phyloP scores from a whole-genome alignment of 257 asterid species.

The Solanum neorickii region DNA sequence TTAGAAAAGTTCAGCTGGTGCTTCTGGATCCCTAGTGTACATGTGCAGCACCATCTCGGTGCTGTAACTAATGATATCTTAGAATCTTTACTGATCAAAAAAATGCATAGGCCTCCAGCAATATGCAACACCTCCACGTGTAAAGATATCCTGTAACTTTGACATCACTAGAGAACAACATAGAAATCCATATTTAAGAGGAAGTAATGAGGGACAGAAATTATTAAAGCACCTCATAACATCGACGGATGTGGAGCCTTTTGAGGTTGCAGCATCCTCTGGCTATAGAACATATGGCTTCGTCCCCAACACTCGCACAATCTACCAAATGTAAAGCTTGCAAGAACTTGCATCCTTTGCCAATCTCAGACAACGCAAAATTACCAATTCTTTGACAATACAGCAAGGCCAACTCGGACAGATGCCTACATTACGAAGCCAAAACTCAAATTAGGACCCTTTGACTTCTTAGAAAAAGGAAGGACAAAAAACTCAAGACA shows the following conservation, averaged over 20 bases:
- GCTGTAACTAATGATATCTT: background rate
- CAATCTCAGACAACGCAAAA: conserved; percentile 62
- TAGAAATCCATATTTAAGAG: background rate
- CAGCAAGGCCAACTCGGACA: conserved; percentile 71
- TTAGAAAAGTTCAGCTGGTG: background rate
- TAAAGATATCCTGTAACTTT: background rate
- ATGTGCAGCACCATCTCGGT: background rate
- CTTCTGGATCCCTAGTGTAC: background rate
- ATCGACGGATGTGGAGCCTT: conserved; percentile 85
- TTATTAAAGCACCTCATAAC: conserved; percentile 58
- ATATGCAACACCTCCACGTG: background rate
- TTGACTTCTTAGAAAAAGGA: background rate
- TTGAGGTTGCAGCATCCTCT: conserved; percentile 64
- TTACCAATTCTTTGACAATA: conserved; percentile 70
- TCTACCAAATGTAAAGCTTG: conserved; percentile 93
- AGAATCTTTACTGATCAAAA: background rate
- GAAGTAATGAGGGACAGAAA: background rate
- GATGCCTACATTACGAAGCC: conserved; percentile 33
- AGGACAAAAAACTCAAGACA: background rate
- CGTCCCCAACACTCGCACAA: conserved; percentile 81
- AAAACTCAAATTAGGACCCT: background rate
- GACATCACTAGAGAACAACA: background rate
- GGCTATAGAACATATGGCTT: conserved; percentile 70
- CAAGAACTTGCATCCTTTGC: conserved; percentile 80
- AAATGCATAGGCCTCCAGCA: background rate